A percentile compares a stretch with the other conserved stretches of the same genome.
Conservation (phyloP, 257 asterid genomes). For the Lithospermum erythrorhizon region DNA sequence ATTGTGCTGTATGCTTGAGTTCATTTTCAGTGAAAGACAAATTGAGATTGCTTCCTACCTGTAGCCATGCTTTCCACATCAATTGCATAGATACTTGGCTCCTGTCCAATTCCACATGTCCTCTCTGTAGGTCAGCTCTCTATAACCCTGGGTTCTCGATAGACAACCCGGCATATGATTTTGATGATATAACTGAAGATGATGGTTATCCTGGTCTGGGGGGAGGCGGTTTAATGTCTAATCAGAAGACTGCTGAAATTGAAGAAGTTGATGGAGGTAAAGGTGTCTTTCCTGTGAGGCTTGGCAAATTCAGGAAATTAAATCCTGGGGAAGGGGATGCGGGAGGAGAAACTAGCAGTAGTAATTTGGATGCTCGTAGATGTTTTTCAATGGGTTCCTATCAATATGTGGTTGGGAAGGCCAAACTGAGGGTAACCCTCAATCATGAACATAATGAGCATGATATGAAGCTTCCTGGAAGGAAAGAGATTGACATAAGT, state of each 20-base stretch:
- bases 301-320: slow-evolving; percentile 49
- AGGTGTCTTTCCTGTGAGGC: slow-evolving; percentile 60
- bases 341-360: slow-evolving; percentile 75
- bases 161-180: slow-evolving; percentile 71
- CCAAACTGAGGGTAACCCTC: slow-evolving; percentile 61
- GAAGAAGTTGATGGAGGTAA: slow-evolving; percentile 39
- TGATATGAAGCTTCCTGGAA: slow-evolving; percentile 15
- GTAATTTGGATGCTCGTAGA: slow-evolving; percentile 78
- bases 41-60: slow-evolving; percentile 71
- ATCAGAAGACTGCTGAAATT: slow-evolving; percentile 46
- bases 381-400: slow-evolving; percentile 90
- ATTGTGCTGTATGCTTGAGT: slow-evolving; percentile 89
- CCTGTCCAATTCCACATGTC: slow-evolving; percentile 77
- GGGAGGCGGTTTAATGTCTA: slow-evolving; percentile 28
- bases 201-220: slow-evolving; percentile 31
- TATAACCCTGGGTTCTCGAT: slow-evolving; percentile 65
- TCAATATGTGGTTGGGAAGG: slow-evolving; percentile 75
- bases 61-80: slow-evolving; percentile 94
- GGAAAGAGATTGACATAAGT: slow-evolving; percentile 21
- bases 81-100: slow-evolving; percentile 92
- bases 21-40: slow-evolving; percentile 70
- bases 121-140: slow-evolving; percentile 76
- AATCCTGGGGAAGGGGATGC: slow-evolving; percentile 23
- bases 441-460: slow-evolving; percentile 23
- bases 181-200: slow-evolving; percentile 53